Evolutionary conservation across 345 rosid species (phyloP).

Genomic region (Citrus hindsii): DNA sequence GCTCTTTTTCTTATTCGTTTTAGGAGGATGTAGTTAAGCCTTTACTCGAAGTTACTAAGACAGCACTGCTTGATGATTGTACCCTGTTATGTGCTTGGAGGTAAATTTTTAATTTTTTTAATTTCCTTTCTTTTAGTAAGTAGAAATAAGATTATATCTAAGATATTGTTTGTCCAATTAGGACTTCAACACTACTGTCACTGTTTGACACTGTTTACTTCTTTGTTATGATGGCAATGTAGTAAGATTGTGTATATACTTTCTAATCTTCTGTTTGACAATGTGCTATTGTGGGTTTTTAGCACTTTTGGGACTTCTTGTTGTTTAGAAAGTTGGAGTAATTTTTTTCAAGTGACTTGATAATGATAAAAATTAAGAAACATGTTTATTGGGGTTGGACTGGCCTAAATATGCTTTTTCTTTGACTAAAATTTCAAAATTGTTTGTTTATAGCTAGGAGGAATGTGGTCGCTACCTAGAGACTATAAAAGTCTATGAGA

Average conservation of each 20-base stretch:
- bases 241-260: background rate
- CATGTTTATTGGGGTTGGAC: background rate
- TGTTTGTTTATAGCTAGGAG: conserved; percentile 53
- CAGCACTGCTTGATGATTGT: too few species aligned
- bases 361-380: background rate
- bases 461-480: conserved; percentile 97
- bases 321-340: background rate
- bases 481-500: conserved; percentile 89
- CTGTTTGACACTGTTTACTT: background rate
- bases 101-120: too few species aligned
- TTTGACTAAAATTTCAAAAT: background rate
- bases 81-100: too few species aligned
- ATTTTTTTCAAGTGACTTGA: background rate
- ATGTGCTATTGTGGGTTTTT: background rate
- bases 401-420: background rate
- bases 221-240: background rate
- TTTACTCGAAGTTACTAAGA: too few species aligned
- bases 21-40: too few species aligned
- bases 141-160: too few species aligned
- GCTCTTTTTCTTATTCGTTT: background rate
- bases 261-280: background rate
- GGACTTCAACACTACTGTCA: background rate
- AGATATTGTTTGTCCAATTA: background rate
- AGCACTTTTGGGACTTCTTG: background rate
- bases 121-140: too few species aligned